Conservation (phyloP, 106 monocot genomes). For the Platanthera zijinensis region DNA sequence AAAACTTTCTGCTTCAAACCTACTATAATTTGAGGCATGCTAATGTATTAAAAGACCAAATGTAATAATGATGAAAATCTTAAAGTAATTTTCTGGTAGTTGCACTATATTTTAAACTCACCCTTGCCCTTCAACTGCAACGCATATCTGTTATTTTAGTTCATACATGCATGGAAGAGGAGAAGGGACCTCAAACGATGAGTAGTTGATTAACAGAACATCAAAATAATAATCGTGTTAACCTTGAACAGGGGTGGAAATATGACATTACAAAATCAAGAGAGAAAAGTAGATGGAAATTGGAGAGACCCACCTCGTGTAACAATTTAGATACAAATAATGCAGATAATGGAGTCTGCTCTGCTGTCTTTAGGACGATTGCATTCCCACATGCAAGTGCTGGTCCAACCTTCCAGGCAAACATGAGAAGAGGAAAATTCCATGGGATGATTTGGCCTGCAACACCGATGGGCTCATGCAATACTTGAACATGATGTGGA, state of each 20-base stretch:
- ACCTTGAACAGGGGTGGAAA: background rate
- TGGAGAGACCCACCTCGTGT: slow-evolving; percentile 47
- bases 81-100: too few species aligned
- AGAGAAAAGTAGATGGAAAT: background rate
- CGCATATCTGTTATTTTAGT: too few species aligned
- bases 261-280: background rate
- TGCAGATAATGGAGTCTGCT: slow-evolving; percentile 91
- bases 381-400: slow-evolving; percentile 88
- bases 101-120: too few species aligned
- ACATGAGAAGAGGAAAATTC: slow-evolving; percentile 94
- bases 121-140: too few species aligned
- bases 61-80: too few species aligned
- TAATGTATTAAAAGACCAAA: too few species aligned
- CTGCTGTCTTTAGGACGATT: slow-evolving; percentile 82
- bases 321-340: slow-evolving; percentile 49
- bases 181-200: too few species aligned
- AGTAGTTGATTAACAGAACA: too few species aligned
- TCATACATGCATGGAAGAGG: too few species aligned
- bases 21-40: too few species aligned
- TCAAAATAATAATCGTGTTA: background rate
- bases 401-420: slow-evolving; percentile 90
- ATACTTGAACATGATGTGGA: slow-evolving; percentile 83
- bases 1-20: too few species aligned
- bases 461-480: slow-evolving; percentile 88
- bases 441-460: slow-evolving; percentile 87